Percentiles rank a stretch among this genome's conserved stretches.
phyloP scores from a whole-genome alignment of 2,329 filamentous ascomycete species.

The Aspergillus fumigatiaffinis region DNA sequence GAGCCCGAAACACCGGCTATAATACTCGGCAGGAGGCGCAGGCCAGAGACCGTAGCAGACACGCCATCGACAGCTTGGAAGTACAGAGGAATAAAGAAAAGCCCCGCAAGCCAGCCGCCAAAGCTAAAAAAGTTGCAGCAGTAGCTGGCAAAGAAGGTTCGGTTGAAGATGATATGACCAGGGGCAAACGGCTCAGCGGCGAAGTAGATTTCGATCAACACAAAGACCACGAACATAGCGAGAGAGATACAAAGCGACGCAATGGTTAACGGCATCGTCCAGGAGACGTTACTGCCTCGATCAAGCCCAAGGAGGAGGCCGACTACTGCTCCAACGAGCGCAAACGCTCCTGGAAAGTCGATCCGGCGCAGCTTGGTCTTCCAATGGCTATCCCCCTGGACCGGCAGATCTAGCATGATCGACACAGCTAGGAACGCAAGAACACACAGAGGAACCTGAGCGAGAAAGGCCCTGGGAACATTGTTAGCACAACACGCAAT shows the following conservation, averaged over 20 bases:
- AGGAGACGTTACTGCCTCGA: conserved; percentile 67
- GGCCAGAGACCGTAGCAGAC: conserved; percentile 60
- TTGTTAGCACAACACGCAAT: conserved; percentile 12
- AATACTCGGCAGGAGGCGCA: conserved; percentile 65
- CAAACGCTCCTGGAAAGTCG: conserved; percentile 68
- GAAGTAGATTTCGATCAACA: conserved; percentile 64
- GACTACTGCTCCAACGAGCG: conserved; percentile 63
- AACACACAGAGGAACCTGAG: conserved; percentile 65
- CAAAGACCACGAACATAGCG: conserved; percentile 61
- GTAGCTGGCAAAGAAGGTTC: conserved; percentile 63
- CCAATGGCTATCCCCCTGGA: conserved; percentile 58
- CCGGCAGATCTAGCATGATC: conserved; percentile 60
- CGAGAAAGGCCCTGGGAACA: conserved; percentile 60
- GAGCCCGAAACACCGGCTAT: conserved; percentile 60
- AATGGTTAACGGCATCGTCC: conserved; percentile 58
- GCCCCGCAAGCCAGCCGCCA: conserved; percentile 54
- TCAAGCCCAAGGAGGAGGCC: conserved; percentile 67
- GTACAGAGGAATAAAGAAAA: conserved; percentile 75
- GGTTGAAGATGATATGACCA: conserved; percentile 66
- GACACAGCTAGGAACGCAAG: conserved; percentile 62
- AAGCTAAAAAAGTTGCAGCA: conserved; percentile 69
- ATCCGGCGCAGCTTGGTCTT: conserved; percentile 62
- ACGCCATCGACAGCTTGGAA: conserved; percentile 69
- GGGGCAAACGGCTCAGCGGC: conserved; percentile 72
- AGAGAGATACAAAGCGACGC: conserved; percentile 54